These are phyloP conservation scores for Fimicolochytrium jonesii DNA, from an alignment of 192 early-diverging fungal genomes.

Conservation along the genomic window DNA sequence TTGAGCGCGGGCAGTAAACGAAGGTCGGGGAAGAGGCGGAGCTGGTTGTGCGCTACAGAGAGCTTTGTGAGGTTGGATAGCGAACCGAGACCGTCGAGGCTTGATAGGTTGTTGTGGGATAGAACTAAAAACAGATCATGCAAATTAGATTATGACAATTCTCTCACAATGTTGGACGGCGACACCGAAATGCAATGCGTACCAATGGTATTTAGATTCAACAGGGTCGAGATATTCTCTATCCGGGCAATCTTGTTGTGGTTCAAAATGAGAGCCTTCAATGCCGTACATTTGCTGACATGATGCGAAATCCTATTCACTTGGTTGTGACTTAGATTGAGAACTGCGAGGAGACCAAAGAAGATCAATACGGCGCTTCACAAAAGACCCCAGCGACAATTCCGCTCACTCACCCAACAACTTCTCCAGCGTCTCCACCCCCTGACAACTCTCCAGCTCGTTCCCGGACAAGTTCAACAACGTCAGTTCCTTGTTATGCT, in stretches of 20 bases:
- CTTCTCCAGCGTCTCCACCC: conserved; percentile 50
- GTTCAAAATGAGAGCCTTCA: conserved; percentile 78
- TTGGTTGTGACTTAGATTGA: conserved; percentile 69
- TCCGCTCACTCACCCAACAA: conserved; percentile 49
- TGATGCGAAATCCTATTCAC: conserved; percentile 55
- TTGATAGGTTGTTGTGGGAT: conserved; percentile 70
- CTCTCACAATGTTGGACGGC: too few species aligned
- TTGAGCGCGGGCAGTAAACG: conserved; percentile 45
- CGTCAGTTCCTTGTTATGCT: conserved; percentile 52
- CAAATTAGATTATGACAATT: conserved; percentile 2
- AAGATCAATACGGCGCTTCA: too few species aligned
- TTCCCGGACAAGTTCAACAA: conserved; percentile 65
- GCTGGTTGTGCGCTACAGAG: conserved; percentile 67
- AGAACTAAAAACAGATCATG: conserved; percentile 51
- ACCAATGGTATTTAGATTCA: conserved; percentile 68
- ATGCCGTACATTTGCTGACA: conserved; percentile 47
- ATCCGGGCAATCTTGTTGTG: conserved; percentile 67
- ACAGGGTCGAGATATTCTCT: conserved; percentile 57
- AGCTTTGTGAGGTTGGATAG: conserved; percentile 69
- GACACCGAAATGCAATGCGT: too few species aligned
- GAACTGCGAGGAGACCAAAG: conserved; percentile 33
- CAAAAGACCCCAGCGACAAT: too few species aligned
- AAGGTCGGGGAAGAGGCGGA: conserved; percentile 66
- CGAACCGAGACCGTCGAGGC: conserved; percentile 49
- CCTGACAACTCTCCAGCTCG: conserved; percentile 47